A percentile compares a stretch with the other conserved stretches of the same genome.
phyloP scores from a whole-genome alignment of 2,329 filamentous ascomycete genomes.

The Aschersonia sp. region DNA sequence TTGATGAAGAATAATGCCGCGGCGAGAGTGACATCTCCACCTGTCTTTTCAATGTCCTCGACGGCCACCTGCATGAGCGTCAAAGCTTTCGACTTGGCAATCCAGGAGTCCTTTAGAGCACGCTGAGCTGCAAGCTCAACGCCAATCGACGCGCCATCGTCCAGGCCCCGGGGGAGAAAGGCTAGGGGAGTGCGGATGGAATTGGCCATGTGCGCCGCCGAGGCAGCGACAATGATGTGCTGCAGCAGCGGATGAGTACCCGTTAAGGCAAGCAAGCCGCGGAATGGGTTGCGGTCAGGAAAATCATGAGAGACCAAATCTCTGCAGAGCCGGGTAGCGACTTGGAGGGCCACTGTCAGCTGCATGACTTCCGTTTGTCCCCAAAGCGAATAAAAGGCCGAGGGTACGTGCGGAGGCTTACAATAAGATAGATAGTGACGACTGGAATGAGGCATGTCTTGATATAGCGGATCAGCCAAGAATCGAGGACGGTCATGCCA shows the following conservation, averaged over 20 bases:
- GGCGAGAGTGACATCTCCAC: constrained; percentile 26
- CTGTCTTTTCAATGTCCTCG: constrained; percentile 19
- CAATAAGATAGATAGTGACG: constrained; percentile 27
- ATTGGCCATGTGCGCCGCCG: constrained; percentile 32
- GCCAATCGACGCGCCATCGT: not conserved
- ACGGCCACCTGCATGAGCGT: constrained; percentile 25
- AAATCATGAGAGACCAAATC: constrained; percentile 34
- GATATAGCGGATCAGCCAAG: constrained; percentile 27
- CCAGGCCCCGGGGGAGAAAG: not conserved
- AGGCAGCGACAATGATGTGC: constrained; percentile 31
- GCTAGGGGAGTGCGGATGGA: constrained; percentile 18
- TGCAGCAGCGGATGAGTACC: constrained; percentile 25
- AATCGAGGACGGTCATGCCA: constrained; percentile 17
- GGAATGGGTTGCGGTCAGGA: constrained; percentile 29
- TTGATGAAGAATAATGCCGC: constrained; percentile 35
- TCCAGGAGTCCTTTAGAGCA: constrained; percentile 26
- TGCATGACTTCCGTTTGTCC: not conserved
- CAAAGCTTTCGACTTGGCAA: constrained; percentile 29
- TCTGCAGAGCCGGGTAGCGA: constrained; percentile 33
- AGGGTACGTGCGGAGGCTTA: constrained; percentile 10
- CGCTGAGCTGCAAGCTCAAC: constrained; percentile 9
- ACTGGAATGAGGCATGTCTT: constrained; percentile 37
- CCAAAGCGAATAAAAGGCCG: constrained; percentile 2
- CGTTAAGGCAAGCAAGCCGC: constrained; percentile 26
- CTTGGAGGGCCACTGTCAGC: constrained; percentile 14